Evolutionary conservation across 73 alveolate species (phyloP).

Genomic region (Uronychia setigera): DNA sequence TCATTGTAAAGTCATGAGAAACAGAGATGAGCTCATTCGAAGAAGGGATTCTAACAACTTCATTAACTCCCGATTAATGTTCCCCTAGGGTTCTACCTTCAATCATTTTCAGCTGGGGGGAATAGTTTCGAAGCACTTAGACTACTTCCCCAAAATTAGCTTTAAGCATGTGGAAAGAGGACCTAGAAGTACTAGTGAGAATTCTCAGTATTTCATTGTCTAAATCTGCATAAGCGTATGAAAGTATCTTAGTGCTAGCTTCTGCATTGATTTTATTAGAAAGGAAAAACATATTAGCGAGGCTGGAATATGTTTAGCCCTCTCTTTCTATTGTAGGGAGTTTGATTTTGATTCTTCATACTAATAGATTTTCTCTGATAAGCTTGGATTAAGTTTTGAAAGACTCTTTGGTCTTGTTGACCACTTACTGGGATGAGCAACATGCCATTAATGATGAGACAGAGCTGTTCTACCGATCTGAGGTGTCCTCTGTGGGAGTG

Average conservation of each 20-base stretch:
- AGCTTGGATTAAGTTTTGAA: not conserved
- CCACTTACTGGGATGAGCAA: not conserved
- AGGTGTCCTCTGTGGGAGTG: not conserved
- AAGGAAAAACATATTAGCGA: too few relatives aligned
- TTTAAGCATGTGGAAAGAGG: not conserved
- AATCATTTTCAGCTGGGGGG: not conserved
- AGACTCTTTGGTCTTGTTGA: not conserved
- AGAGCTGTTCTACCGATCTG: not conserved
- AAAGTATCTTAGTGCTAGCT: not conserved
- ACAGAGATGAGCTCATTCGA: not conserved
- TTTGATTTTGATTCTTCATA: not conserved
- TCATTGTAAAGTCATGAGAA: not conserved
- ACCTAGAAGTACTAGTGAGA: not conserved
- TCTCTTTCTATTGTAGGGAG: not conserved
- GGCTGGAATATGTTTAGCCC: too few relatives aligned
- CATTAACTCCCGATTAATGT: slow-evolving; percentile 14
- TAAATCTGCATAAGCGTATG: not conserved
- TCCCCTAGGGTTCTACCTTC: not conserved
- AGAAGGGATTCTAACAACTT: not conserved
- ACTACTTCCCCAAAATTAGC: not conserved
- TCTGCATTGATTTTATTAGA: not conserved
- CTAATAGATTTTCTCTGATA: not conserved
- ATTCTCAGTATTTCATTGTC: not conserved
- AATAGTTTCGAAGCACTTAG: not conserved
- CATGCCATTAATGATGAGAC: slow-evolving; percentile 1